Evolutionary conservation across 2,329 filamentous ascomycete species (phyloP).

Genomic region (Colletotrichum chlorophyti): DNA sequence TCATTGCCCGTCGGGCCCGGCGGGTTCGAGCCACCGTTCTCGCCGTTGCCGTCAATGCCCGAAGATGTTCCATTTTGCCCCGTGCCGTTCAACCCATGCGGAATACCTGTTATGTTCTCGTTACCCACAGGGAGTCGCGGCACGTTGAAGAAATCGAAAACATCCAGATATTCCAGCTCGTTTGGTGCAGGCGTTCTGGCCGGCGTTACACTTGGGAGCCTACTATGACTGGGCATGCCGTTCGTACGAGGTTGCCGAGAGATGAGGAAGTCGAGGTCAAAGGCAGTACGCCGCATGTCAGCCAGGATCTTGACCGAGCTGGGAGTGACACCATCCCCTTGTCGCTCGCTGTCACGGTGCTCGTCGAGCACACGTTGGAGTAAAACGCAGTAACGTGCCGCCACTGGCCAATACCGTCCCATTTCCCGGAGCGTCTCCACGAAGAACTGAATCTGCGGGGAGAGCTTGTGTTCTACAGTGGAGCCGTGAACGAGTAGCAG

Average conservation of each 20-base stretch:
- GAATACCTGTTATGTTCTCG: constrained; percentile 35
- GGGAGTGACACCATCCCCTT: constrained; percentile 77
- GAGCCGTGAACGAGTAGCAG: constrained; percentile 89
- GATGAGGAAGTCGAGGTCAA: constrained; percentile 89
- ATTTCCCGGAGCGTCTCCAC: constrained; percentile 83
- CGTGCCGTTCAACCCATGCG: constrained; percentile 28
- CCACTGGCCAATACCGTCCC: constrained; percentile 86
- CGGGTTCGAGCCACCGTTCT: constrained; percentile 36
- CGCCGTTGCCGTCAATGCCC: constrained; percentile 29
- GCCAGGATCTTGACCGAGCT: constrained; percentile 86
- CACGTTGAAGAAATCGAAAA: constrained; percentile 95
- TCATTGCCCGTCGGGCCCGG: constrained; percentile 56
- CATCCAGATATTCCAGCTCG: constrained; percentile 88
- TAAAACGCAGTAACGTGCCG: constrained; percentile 79
- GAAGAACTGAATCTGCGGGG: constrained; percentile 80
- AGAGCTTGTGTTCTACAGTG: constrained; percentile 84
- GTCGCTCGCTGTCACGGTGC: constrained; percentile 78
- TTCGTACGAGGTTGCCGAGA: constrained; percentile 71
- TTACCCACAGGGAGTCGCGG: constrained; percentile 69
- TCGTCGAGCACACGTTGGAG: constrained; percentile 86
- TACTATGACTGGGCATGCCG: constrained; percentile 45
- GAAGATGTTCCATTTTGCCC: constrained; percentile 28
- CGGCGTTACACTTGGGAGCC: constrained; percentile 62
- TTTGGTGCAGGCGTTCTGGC: constrained; percentile 76
- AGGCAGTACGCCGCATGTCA: constrained; percentile 90